Evolutionary conservation across 805 yeast species (phyloP).

Genomic region (Suhomyces vadensis): DNA sequence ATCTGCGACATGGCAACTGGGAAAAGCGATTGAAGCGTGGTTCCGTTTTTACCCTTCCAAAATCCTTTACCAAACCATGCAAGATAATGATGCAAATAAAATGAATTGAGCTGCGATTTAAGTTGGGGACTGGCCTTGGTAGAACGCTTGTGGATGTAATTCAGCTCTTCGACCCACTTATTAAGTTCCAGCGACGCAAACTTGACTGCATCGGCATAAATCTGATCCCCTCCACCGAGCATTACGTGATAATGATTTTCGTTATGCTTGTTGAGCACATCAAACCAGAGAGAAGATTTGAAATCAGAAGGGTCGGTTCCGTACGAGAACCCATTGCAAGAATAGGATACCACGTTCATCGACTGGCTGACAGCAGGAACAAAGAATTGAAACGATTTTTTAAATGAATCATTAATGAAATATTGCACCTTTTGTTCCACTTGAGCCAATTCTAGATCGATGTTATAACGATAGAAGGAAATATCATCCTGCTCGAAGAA

Average conservation of each 20-base stretch:
- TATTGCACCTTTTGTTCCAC: slow-evolving; percentile 68
- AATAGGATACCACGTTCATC: slow-evolving; percentile 80
- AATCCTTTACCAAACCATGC: slow-evolving; percentile 90
- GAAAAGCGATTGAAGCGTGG: slow-evolving; percentile 63
- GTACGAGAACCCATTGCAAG: slow-evolving; percentile 89
- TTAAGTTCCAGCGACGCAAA: slow-evolving; percentile 52
- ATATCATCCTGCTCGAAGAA: slow-evolving; percentile 47
- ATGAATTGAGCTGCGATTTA: slow-evolving; percentile 56
- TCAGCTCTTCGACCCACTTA: slow-evolving; percentile 63
- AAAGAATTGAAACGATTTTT: slow-evolving; percentile 56
- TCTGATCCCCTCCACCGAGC: slow-evolving; percentile 98
- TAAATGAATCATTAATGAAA: slow-evolving; percentile 46
- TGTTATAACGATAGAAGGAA: slow-evolving; percentile 65
- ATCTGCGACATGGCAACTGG: slow-evolving; percentile 80
- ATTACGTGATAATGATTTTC: slow-evolving; percentile 76
- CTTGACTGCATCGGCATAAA: slow-evolving; percentile 83
- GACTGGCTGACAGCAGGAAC: slow-evolving; percentile 64
- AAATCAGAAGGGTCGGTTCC: slow-evolving; percentile 65
- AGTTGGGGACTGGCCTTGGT: slow-evolving; percentile 49
- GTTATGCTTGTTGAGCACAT: slow-evolving; percentile 70
- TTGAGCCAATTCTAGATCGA: slow-evolving; percentile 49
- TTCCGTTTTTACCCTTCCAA: slow-evolving; percentile 72
- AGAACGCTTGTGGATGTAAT: slow-evolving; percentile 43
- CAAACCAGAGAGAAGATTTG: slow-evolving; percentile 82
- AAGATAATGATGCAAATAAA: slow-evolving; percentile 71